Evolutionary conservation across 345 rosid species (phyloP), one percentile per base, ranked within the genome.

Genomic region (Litchi chinensis): DNA sequence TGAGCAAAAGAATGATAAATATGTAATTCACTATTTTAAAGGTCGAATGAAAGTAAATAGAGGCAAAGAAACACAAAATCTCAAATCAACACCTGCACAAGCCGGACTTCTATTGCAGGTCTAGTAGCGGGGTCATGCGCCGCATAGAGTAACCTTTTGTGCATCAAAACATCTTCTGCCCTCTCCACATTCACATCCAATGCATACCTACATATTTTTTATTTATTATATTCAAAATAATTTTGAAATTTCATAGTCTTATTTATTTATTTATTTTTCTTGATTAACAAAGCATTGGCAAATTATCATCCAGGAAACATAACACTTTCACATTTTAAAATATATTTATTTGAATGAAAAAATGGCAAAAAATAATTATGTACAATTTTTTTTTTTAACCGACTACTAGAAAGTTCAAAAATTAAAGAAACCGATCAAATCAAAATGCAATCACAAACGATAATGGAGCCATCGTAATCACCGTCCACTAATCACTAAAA

Each of bases 41-140:
- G 21, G 22, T 56, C 10, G 32, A 59, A 5, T 46, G 12, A 46
- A 46, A 46, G 12, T 8, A 46, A 46, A 46, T 46, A 46, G 3
- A 10, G 6, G 24, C 11, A 39, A 66, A 22, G 71, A 68, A 43
- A 32, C 21, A 28, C 21, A 46, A 78, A 76, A 71, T 65, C 62
- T 73, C 21, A 39, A 32, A 60, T 24, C 6, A 68, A 24, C 83
- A 92, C 93, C 91, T 82, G 90, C 69, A 80, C 87, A 21, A 83
- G 91, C 62, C 90, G 90, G 71, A 90, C 93, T 83, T 89, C 91
- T 60, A 90, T 85, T 3, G 92, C 92, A 37, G 91, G 93, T 70
- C 92, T 80, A 37, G 86, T 82, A 13, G 80, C 86, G 54, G 88
- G 88, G 82, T 86, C 76, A 60, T 71, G 83, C 24, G 93, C 95